These are phyloP conservation scores for Lasiosphaeris hirsuta DNA, from an alignment of 495 filamentous ascomycete genomes.

Conservation along the genomic window DNA sequence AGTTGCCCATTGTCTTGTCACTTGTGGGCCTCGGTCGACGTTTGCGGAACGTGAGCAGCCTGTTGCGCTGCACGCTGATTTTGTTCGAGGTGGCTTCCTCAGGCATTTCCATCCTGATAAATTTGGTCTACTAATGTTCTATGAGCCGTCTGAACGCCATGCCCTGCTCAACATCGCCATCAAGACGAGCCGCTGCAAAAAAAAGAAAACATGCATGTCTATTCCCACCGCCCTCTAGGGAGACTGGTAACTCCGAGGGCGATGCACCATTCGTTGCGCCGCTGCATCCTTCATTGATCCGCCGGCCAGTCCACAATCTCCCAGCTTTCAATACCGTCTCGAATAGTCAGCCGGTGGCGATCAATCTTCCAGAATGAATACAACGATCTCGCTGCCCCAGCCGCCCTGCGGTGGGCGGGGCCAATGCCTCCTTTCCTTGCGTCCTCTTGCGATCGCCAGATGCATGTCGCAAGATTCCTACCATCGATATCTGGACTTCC, in stretches of 20 bases:
- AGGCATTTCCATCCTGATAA: too few relatives aligned
- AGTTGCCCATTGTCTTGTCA: not conserved
- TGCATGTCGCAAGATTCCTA: slow-evolving; percentile 71
- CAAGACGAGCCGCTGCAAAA: not conserved
- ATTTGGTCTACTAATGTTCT: not conserved
- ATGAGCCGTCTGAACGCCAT: not conserved
- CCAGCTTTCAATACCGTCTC: slow-evolving; percentile 55
- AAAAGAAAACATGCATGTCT: not conserved
- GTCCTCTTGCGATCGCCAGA: slow-evolving; percentile 71
- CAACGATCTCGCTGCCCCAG: slow-evolving; percentile 44
- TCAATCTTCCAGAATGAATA: slow-evolving; percentile 62
- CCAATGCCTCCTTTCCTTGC: slow-evolving; percentile 65
- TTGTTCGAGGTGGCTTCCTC: too few relatives aligned
- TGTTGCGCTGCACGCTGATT: too few relatives aligned
- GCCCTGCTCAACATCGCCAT: slow-evolving; percentile 16
- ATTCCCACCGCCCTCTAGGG: not conserved
- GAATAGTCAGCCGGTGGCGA: slow-evolving; percentile 58
- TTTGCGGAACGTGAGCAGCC: too few relatives aligned
- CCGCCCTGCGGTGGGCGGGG: slow-evolving; percentile 52
- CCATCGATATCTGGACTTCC: slow-evolving; percentile 60
- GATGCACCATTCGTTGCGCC: not conserved
- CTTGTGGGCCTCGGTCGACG: too few relatives aligned
- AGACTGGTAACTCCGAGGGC: too few relatives aligned
- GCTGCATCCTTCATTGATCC: slow-evolving; percentile 11
- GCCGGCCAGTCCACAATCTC: slow-evolving; percentile 54